These are phyloP conservation scores for Saccharomycopsis sp. DNA, from an alignment of 805 yeast species.

Conservation along the genomic window DNA sequence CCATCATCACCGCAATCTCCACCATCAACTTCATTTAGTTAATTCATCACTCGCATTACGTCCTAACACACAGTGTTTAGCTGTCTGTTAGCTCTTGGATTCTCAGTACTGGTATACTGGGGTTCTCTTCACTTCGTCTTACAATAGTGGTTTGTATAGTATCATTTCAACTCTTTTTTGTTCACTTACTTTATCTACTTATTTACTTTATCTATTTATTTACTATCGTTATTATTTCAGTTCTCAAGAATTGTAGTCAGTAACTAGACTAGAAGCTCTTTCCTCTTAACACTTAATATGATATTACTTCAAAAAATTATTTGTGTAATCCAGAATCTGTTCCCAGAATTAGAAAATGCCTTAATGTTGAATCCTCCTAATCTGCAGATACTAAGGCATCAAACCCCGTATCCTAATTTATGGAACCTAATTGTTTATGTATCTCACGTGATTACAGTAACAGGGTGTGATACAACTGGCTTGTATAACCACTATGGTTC, in stretches of 20 bases:
- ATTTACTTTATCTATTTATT: neutral
- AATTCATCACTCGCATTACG: neutral
- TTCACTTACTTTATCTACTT: neutral
- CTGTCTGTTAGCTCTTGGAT: neutral
- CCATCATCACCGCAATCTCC: neutral
- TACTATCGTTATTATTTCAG: neutral
- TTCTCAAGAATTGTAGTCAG: neutral
- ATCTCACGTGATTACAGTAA: neutral
- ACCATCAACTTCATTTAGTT: neutral
- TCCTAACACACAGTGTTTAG: neutral
- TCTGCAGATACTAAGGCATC: too few relatives aligned
- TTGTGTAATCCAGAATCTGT: too few relatives aligned
- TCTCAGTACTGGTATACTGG: conserved; percentile 1
- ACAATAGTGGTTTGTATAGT: too few relatives aligned
- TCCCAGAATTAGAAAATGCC: too few relatives aligned
- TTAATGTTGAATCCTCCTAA: too few relatives aligned
- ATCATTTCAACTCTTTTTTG: neutral
- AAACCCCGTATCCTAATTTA: neutral
- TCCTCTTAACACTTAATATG: neutral
- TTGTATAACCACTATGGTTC: too few relatives aligned
- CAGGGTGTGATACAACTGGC: neutral
- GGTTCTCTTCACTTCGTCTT: neutral
- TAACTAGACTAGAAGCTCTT: neutral
- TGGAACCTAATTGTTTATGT: neutral
- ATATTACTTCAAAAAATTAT: neutral